Evolutionary conservation across 164 flowering plant species (phyloP).

Genomic region (Taxillus chinensis): DNA sequence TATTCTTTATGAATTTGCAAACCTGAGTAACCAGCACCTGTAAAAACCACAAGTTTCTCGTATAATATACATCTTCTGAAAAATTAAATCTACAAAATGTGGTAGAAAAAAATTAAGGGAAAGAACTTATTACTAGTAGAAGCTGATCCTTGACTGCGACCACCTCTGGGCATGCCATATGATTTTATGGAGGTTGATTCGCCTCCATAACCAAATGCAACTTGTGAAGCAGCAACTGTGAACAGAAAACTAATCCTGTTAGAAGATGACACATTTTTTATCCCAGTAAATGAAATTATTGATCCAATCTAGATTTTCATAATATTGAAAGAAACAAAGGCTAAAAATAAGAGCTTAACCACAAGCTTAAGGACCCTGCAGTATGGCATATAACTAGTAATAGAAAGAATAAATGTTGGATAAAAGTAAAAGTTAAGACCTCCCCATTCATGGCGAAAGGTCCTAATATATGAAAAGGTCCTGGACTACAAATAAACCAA

Average conservation of each 20-base stretch:
- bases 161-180: conserved; percentile 18
- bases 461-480: too few species aligned
- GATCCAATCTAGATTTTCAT: neutral
- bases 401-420: too few species aligned
- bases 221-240: conserved; percentile 27
- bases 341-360: neutral
- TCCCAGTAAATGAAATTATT: too few species aligned
- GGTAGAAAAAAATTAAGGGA: neutral
- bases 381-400: too few species aligned
- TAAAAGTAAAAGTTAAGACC: too few species aligned
- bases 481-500: neutral
- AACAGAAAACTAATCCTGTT: neutral
- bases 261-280: neutral
- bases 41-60: conserved; percentile 2
- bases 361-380: too few species aligned
- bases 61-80: neutral
- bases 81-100: neutral
- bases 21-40: conserved; percentile 17
- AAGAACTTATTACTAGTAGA: conserved; percentile 12
- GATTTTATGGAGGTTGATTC: conserved; percentile 21
- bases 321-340: neutral
- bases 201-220: conserved; percentile 42
- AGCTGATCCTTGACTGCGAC: conserved; percentile 12
- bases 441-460: too few species aligned
- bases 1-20: conserved; percentile 29